Evolutionary conservation across 202 grass and related monocot species (phyloP), one percentile per base, ranked within the genome.

Genomic region (Schoenoplectus tabernaemontani): DNA sequence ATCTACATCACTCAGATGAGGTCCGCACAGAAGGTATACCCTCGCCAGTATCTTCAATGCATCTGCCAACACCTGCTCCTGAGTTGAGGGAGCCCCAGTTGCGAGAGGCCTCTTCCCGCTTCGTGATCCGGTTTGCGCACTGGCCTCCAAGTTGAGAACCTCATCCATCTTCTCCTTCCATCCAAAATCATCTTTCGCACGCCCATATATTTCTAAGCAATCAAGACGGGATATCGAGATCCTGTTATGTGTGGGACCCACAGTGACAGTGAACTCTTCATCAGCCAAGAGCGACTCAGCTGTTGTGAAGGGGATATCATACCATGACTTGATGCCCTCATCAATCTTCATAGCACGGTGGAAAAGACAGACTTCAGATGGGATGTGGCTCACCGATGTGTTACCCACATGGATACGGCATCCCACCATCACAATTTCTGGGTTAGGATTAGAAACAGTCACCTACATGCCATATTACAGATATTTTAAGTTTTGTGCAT

Each of bases 91-190:
- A 79, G 87, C 33, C 75, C 89, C 89, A 76, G 79, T 64, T 0
- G 47, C 76, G 56, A 85, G 84, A 56, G 32, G 46, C 38, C 75
- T 89, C 58, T 92, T 94, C 51, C 68, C 77, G 83, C 80, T 68
- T 79, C 76, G 80, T 80, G 22, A 83, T 48, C 73, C 76, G 81
- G 76, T 88, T 78, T 85, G 71, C 23, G 82, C 84, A 86, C 89
- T 79, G 32, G 78, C 87, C 87, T 97, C 91, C 87, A 94, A 90
- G 85, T 94, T 92, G 56, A 97, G 87, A 58, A 86, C 86, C 80
- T 88, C 95, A 81, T 97, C 91, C 91, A 97, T 92, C 87, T 97
- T 97, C 81, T 97, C 95, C 86, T 97, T 97, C 91, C 95, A 97
- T 61, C 95, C 95, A 97, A 97, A 97, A 77, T 97, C 95, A 81